Evolutionary conservation across 164 flowering plant genomes (phyloP).

Genomic region (Brasenia schreberi): DNA sequence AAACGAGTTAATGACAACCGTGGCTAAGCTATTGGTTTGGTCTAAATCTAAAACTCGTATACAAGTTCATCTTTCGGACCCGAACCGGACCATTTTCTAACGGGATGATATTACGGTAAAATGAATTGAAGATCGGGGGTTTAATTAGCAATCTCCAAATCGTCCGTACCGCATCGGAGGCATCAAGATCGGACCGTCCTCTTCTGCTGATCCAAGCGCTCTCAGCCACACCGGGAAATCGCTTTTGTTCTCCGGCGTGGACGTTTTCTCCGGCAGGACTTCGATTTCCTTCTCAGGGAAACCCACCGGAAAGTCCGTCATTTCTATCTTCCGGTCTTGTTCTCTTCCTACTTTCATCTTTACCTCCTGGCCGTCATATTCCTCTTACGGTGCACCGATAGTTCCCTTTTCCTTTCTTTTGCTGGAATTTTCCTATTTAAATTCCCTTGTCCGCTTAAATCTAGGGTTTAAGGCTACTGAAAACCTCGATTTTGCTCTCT

Average conservation of each 20-base stretch:
- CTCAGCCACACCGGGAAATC: not conserved
- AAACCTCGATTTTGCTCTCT: not conserved
- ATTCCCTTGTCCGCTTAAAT: not conserved
- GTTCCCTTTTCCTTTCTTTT: not conserved
- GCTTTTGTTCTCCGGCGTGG: not conserved
- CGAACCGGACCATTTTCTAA: too few species aligned
- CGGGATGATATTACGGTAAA: too few species aligned
- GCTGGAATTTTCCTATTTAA: not conserved
- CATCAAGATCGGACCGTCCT: not conserved
- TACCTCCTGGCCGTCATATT: not conserved
- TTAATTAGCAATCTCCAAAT: too few species aligned
- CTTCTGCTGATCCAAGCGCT: not conserved
- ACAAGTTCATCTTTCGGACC: too few species aligned
- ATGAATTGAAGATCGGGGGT: too few species aligned
- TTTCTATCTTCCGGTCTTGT: too few species aligned
- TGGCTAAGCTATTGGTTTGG: too few species aligned
- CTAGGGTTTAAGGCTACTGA: not conserved
- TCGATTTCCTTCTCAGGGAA: not conserved
- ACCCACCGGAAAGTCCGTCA: not conserved
- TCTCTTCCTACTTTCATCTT: not conserved
- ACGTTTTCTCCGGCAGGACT: not conserved
- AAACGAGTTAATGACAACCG: too few species aligned
- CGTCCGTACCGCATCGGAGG: too few species aligned
- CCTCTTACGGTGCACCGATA: not conserved
- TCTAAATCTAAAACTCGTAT: too few species aligned